Percentiles rank a stretch among this genome's conserved stretches.
Evolutionary conservation across 768 basidiomycete species (phyloP).

Genomic region (Pleurotus tuber-regium): DNA sequence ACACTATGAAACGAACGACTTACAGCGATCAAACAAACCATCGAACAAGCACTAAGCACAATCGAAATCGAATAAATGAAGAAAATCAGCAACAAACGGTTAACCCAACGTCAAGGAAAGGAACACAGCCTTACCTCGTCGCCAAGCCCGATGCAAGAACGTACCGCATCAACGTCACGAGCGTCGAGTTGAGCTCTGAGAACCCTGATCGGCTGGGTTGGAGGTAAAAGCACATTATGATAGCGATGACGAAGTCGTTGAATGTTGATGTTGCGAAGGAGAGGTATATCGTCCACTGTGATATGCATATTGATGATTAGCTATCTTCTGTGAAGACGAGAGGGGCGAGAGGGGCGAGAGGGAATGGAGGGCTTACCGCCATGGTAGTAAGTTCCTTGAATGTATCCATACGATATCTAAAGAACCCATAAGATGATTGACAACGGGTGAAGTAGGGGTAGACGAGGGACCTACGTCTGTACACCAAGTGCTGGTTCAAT

Average conservation of each 20-base stretch:
- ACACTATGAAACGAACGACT: background rate
- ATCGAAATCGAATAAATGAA: background rate
- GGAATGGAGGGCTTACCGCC: background rate
- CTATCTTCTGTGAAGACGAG: too few relatives aligned
- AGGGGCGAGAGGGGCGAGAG: background rate
- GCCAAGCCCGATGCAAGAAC: conserved; percentile 13
- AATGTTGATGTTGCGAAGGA: conserved; percentile 20
- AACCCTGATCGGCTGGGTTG: conserved; percentile 20
- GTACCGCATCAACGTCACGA: conserved; percentile 13
- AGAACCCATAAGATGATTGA: too few relatives aligned
- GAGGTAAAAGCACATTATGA: conserved; percentile 24
- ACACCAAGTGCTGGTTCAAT: too few relatives aligned
- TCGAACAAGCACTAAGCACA: conserved; percentile 13
- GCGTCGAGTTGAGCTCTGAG: conserved; percentile 10
- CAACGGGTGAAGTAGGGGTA: background rate
- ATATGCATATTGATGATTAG: background rate
- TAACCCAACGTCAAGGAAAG: too few relatives aligned
- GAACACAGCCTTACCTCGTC: conserved; percentile 11
- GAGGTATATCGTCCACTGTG: conserved; percentile 25
- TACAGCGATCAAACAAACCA: conserved; percentile 11
- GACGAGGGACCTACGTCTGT: background rate
- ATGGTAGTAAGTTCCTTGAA: background rate
- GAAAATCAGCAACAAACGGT: too few relatives aligned
- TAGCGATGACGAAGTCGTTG: conserved; percentile 23
- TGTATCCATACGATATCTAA: background rate